A percentile compares a stretch with the other conserved stretches of the same genome.
Conservation (phyloP, 2,329 filamentous ascomycete genomes). For the Colletotrichum tabaci region DNA sequence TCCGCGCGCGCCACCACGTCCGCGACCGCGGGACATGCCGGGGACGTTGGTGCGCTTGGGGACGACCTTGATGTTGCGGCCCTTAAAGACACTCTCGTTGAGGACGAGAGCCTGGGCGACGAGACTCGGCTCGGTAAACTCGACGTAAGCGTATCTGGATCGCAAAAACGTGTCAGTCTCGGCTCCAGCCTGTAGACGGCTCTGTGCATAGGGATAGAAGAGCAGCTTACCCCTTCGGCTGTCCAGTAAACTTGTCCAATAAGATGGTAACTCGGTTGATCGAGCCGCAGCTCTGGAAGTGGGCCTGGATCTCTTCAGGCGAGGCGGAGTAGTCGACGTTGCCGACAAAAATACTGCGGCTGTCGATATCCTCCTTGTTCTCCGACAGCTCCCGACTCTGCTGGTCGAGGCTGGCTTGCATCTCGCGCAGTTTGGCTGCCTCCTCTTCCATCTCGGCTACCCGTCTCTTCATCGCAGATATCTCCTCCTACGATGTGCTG, state of each 20-base stretch:
- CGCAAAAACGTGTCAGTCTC: constrained; percentile 1
- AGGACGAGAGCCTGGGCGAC: constrained; percentile 94
- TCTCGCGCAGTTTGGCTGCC: constrained; percentile 87
- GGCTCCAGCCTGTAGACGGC: too few relatives aligned
- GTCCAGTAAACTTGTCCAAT: constrained; percentile 97
- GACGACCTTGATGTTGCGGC: constrained; percentile 92
- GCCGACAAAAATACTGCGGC: constrained; percentile 96
- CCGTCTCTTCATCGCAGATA: constrained; percentile 87
- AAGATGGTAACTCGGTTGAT: constrained; percentile 99
- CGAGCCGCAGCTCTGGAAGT: constrained; percentile 96
- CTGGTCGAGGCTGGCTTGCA: constrained; percentile 89
- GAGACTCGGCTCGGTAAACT: constrained; percentile 94
- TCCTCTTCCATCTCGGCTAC: constrained; percentile 94
- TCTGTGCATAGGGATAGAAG: background rate
- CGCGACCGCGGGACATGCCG: constrained; percentile 88
- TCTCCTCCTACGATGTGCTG: constrained; percentile 74
- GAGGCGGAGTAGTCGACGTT: constrained; percentile 98
- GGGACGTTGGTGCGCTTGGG: constrained; percentile 98
- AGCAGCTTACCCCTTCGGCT: constrained; percentile 91
- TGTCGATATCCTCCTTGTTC: constrained; percentile 95
- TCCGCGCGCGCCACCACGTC: constrained; percentile 68
- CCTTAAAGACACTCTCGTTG: constrained; percentile 96
- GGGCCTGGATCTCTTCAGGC: constrained; percentile 97
- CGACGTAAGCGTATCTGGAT: constrained; percentile 94
- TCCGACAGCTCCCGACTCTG: constrained; percentile 82